phyloP scores from a whole-genome alignment of 2,329 filamentous ascomycete species.

The Dactylella cylindrospora region DNA sequence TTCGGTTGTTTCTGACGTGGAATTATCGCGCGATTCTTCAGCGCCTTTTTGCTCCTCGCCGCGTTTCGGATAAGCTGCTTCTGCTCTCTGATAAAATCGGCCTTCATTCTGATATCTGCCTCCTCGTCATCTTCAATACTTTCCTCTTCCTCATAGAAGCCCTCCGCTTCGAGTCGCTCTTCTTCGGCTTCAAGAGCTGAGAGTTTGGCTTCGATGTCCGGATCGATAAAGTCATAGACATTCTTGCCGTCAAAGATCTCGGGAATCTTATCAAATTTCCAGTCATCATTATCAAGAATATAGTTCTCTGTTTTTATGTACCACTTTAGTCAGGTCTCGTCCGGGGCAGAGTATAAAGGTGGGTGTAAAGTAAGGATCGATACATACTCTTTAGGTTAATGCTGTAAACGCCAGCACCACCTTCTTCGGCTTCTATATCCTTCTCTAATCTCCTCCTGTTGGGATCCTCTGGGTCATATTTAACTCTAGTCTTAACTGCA shows the following conservation, averaged over 20 bases:
- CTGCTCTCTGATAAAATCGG: slow-evolving; percentile 94
- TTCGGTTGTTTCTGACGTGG: slow-evolving; percentile 75
- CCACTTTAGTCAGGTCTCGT: background rate
- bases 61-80: slow-evolving; percentile 89
- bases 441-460: slow-evolving; percentile 76
- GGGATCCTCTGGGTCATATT: slow-evolving; percentile 89
- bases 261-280: slow-evolving; percentile 95
- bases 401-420: slow-evolving; percentile 93
- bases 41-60: slow-evolving; percentile 87
- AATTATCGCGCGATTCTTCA: slow-evolving; percentile 96
- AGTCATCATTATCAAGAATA: slow-evolving; percentile 80
- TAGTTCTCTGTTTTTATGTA: slow-evolving; percentile 64
- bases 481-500: slow-evolving; percentile 74
- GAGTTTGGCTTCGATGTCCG: slow-evolving; percentile 92
- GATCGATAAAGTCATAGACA: slow-evolving; percentile 94
- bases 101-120: slow-evolving; percentile 84
- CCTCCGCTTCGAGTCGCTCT: slow-evolving; percentile 84
- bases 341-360: background rate
- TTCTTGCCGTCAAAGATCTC: slow-evolving; percentile 96
- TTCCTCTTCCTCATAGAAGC: slow-evolving; percentile 82
- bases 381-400: slow-evolving; percentile 70
- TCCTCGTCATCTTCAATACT: slow-evolving; percentile 85
- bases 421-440: slow-evolving; percentile 87
- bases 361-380: slow-evolving; percentile 39
- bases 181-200: slow-evolving; percentile 92